These are phyloP conservation scores for Ampelocalamus luodianensis DNA, from an alignment of 176 grass and related monocot genomes.

Conservation along the genomic window DNA sequence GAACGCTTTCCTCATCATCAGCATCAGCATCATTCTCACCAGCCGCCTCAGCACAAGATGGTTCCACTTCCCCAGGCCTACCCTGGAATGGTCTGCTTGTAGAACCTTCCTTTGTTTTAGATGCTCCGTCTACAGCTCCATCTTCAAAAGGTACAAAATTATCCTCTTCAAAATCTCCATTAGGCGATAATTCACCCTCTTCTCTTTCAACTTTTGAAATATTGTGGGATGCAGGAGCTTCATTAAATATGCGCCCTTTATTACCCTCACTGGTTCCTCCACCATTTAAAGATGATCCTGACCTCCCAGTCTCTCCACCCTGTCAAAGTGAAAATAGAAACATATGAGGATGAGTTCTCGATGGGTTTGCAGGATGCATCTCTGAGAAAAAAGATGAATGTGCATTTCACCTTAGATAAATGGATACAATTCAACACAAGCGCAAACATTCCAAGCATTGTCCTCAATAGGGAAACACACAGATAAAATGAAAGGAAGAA, in stretches of 20 bases:
- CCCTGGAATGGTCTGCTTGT: constrained; percentile 56
- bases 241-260: constrained; percentile 54
- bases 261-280: constrained; percentile 51
- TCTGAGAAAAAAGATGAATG: not conserved
- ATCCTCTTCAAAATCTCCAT: constrained; percentile 93
- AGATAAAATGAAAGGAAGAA: not conserved
- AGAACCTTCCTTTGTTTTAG: constrained; percentile 67
- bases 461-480: not conserved
- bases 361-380: not conserved
- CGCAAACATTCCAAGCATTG: constrained; percentile 28
- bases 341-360: not conserved
- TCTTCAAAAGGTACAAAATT: constrained; percentile 82
- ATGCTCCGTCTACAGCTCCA: constrained; percentile 29
- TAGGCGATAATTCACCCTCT: constrained; percentile 97
- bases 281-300: constrained; percentile 53
- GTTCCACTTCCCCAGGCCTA: constrained; percentile 56
- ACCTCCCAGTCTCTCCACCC: constrained; percentile 46
- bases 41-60: constrained; percentile 57
- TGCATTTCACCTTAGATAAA: not conserved
- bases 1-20: constrained; percentile 93
- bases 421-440: not conserved
- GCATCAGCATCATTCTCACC: constrained; percentile 88
- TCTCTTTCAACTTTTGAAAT: constrained; percentile 89
- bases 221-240: constrained; percentile 54
- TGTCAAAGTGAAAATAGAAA: constrained; percentile 33